Evolutionary conservation across 83 land plant species (phyloP), one percentile per base, ranked within the genome.

Genomic region (Diphasiastrum complanatum): DNA sequence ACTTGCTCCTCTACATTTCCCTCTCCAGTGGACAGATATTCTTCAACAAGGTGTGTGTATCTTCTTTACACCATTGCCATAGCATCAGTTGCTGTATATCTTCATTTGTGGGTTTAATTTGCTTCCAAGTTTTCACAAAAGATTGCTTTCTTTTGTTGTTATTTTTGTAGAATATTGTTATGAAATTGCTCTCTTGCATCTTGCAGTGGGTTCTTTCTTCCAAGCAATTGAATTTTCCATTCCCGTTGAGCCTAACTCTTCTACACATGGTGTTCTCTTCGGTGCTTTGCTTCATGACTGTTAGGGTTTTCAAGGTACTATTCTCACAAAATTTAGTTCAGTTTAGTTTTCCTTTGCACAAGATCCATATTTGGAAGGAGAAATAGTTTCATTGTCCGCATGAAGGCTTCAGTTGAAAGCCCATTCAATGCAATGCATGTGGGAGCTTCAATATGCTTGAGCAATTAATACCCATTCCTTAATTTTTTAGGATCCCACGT

Each of bases 221-320:
- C 0, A 83, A 82, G 67, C 71, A 85, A 47, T 81, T 83, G 43
- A 86, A 84, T 66, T 93, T 93, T 57, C 96, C 99, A 4, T 93
- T 83, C 69, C 99, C 99, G 20, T 78, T 93, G 65, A 88, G 78
- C 5, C 66, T 93, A 54, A 93, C 99, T 30, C 78, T 93, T 19
- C 67, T 89, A 63, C 99, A 93, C 85, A 93, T 88, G 96, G 68
- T 85, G 54, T 93, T 93, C 69, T 93, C 99, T 16, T 77, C 99
- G 6, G 78, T 93, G 14, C 68, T 89, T 23, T 89, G 96, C 59
- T 83, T 88, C 57, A 0, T 83, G 2, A 80, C 85, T 45, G 80
- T 86, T 45, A 85, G 79, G 75, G 81, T 79, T 45, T 73, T 93
- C 51, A 89, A 89, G 99, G 99, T 88, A 85, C 10, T 51, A n/a